Evolutionary conservation across 2,329 filamentous ascomycete genomes (phyloP).

Genomic region (Pyrenochaeta sp.): DNA sequence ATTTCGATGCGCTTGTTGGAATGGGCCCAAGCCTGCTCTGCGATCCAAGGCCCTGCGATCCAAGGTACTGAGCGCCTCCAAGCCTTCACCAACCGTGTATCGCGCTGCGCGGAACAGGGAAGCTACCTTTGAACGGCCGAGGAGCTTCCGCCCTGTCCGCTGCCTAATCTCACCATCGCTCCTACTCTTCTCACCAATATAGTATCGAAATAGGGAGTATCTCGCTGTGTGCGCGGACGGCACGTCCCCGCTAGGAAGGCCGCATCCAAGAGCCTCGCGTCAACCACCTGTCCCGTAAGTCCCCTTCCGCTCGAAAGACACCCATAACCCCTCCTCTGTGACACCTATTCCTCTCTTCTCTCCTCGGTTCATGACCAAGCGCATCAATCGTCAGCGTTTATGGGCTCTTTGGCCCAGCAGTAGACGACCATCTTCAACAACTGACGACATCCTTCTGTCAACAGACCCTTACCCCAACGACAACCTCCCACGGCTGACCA

Average conservation of each 20-base stretch:
- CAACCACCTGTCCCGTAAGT: conserved; percentile 5
- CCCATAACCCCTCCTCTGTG: conserved; percentile 24
- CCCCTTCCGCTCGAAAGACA: conserved; percentile 10
- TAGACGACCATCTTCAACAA: conserved; percentile 29
- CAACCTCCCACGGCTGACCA: conserved; percentile 15
- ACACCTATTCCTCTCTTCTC: conserved; percentile 20
- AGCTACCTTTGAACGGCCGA: conserved; percentile 15
- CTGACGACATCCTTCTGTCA: conserved; percentile 36
- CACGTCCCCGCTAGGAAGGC: conserved; percentile 14
- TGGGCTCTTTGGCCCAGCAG: conserved; percentile 22
- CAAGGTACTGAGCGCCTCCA: background rate
- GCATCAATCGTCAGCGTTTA: conserved; percentile 23
- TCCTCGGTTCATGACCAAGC: conserved; percentile 28
- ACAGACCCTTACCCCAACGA: conserved; percentile 20
- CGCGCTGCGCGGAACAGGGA: conserved; percentile 18
- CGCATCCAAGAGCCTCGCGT: conserved; percentile 1
- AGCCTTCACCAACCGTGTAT: conserved; percentile 6
- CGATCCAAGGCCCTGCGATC: too few relatives aligned
- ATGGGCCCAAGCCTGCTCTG: too few relatives aligned
- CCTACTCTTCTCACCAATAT: background rate
- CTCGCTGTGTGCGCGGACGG: conserved; percentile 7
- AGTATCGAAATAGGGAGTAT: background rate
- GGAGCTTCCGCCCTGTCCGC: conserved; percentile 10
- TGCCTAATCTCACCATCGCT: conserved; percentile 7
- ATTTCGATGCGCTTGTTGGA: background rate